These are phyloP conservation scores for Furcasterigmium furcatum DNA, from an alignment of 2,329 filamentous ascomycete genomes.

Conservation along the genomic window DNA sequence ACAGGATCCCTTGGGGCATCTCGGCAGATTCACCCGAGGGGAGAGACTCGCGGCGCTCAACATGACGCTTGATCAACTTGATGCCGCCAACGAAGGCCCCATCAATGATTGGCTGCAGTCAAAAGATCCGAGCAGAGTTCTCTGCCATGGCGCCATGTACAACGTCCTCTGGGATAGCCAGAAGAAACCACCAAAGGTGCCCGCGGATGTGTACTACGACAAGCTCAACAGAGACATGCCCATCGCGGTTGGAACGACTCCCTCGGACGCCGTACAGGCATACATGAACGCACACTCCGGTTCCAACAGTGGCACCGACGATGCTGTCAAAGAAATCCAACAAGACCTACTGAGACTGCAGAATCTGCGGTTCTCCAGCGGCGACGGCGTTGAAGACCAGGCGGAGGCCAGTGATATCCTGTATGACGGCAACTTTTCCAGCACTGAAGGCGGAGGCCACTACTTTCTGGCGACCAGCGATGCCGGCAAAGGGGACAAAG, in stretches of 20 bases:
- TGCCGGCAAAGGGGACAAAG: slow-evolving; percentile 2
- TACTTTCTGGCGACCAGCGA: slow-evolving; percentile 18
- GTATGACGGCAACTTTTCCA: slow-evolving; percentile 24
- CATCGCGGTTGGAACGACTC: slow-evolving; percentile 30
- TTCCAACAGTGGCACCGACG: not conserved
- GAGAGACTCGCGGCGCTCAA: slow-evolving; percentile 14
- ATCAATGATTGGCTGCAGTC: slow-evolving; percentile 11
- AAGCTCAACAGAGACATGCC: slow-evolving; percentile 16
- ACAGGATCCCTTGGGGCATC: slow-evolving; percentile 15
- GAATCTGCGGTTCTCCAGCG: slow-evolving; percentile 19
- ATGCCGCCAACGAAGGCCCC: slow-evolving; percentile 4
- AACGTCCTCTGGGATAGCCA: slow-evolving; percentile 27
- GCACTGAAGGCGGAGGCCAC: slow-evolving; percentile 18
- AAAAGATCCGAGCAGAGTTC: slow-evolving; percentile 11
- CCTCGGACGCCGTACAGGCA: slow-evolving; percentile 30
- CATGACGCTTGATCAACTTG: slow-evolving; percentile 13
- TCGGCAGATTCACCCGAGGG: slow-evolving; percentile 2
- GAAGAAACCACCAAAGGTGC: slow-evolving; percentile 20
- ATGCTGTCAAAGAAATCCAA: slow-evolving; percentile 16
- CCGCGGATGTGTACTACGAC: slow-evolving; percentile 21
- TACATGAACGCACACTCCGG: not conserved
- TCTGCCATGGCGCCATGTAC: slow-evolving; percentile 34
- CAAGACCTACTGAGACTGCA: slow-evolving; percentile 21
- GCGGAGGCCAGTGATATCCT: slow-evolving; percentile 22
- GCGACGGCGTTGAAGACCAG: slow-evolving; percentile 27